Evolutionary conservation across 2,329 filamentous ascomycete genomes (phyloP).

Genomic region (Ascosphaera aggregata): DNA sequence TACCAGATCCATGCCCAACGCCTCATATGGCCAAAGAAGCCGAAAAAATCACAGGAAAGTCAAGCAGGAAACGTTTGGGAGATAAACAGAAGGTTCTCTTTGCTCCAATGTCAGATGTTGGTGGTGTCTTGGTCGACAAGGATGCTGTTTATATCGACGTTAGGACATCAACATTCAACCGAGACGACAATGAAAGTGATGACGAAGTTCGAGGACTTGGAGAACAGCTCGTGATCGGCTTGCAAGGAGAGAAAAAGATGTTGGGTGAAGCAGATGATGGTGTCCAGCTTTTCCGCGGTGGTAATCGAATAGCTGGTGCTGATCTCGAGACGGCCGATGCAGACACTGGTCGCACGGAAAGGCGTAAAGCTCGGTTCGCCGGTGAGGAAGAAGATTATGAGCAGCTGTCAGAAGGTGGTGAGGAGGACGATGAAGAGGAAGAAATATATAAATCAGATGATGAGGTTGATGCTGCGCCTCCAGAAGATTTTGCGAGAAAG

Average conservation of each 20-base stretch:
- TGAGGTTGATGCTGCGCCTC: conserved; percentile 15
- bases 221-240: conserved; percentile 76
- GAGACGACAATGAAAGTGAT: conserved; percentile 33
- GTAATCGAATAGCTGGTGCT: conserved; percentile 39
- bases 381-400: conserved; percentile 26
- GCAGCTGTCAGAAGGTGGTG: conserved; percentile 33
- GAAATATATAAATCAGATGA: conserved; percentile 9
- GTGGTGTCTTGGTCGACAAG: conserved; percentile 85
- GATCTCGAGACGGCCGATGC: conserved; percentile 28
- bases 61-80: conserved; percentile 54
- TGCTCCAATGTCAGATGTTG: conserved; percentile 95
- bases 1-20: conserved; percentile 90
- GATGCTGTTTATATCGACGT: conserved; percentile 82
- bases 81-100: conserved; percentile 95
- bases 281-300: conserved; percentile 65
- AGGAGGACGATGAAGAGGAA: conserved; percentile 17
- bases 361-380: conserved; percentile 26
- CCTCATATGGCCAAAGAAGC: conserved; percentile 73
- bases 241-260: conserved; percentile 62
- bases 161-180: conserved; percentile 47
- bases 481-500: conserved; percentile 20
- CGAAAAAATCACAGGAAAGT: conserved; percentile 65
- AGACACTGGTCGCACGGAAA: conserved; percentile 32
- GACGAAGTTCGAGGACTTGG: conserved; percentile 65
- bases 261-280: conserved; percentile 65